phyloP scores from a whole-genome alignment of 345 rosid genomes.

The Dimocarpus longan region DNA sequence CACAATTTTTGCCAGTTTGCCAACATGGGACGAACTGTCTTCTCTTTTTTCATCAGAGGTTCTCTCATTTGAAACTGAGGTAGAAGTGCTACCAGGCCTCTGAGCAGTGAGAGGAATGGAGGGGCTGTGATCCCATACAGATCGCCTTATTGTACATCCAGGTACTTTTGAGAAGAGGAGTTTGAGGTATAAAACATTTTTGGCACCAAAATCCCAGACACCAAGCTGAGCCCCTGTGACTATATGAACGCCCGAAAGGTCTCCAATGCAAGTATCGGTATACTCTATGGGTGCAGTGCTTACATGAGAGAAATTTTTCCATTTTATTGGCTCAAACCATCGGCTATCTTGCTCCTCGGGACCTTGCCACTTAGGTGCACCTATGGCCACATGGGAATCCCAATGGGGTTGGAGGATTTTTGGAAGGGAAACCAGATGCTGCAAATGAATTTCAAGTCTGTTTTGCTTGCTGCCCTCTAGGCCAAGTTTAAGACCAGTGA shows the following conservation, averaged over 20 bases:
- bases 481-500: slow-evolving; percentile 85
- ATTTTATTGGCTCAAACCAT: slow-evolving; percentile 96
- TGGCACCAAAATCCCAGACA: slow-evolving; percentile 92
- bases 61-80: slow-evolving; percentile 49
- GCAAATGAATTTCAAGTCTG: slow-evolving; percentile 85
- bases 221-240: slow-evolving; percentile 98
- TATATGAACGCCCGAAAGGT: slow-evolving; percentile 90
- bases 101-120: slow-evolving; percentile 32
- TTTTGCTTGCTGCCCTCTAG: slow-evolving; percentile 88
- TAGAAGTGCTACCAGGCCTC: slow-evolving; percentile 56
- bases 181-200: slow-evolving; percentile 81
- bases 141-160: slow-evolving; percentile 92
- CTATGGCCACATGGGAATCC: slow-evolving; percentile 93
- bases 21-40: slow-evolving; percentile 55
- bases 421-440: slow-evolving; percentile 94
- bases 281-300: slow-evolving; percentile 94
- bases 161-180: slow-evolving; percentile 97
- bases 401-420: slow-evolving; percentile 95
- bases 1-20: slow-evolving; percentile 78
- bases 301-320: slow-evolving; percentile 99
- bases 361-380: slow-evolving; percentile 98
- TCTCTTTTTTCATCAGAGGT: slow-evolving; percentile 58
- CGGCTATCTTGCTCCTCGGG: slow-evolving; percentile 99
- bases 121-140: slow-evolving; percentile 96
- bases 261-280: slow-evolving; percentile 84